A percentile compares a stretch with the other conserved stretches of the same genome.
Conservation (phyloP, 2,329 filamentous ascomycete species). For the Scleromitrula shiraiana region DNA sequence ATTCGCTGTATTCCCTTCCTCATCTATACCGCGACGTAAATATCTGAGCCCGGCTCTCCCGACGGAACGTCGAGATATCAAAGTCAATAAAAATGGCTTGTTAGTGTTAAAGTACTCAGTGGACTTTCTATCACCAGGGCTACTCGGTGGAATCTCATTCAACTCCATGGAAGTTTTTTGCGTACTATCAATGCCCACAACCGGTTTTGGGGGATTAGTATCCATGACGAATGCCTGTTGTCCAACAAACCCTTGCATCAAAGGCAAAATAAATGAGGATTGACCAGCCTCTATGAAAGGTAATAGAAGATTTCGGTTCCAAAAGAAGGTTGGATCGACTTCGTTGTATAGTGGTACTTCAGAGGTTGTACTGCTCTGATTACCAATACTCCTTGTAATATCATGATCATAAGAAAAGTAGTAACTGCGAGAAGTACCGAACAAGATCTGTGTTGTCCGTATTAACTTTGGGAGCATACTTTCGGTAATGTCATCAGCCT, state of each 20-base stretch:
- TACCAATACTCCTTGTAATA: slow-evolving; percentile 60
- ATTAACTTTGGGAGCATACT: slow-evolving; percentile 73
- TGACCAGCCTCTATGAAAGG: slow-evolving; percentile 70
- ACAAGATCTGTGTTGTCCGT: slow-evolving; percentile 74
- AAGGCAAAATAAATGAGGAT: slow-evolving; percentile 63
- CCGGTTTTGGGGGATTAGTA: slow-evolving; percentile 37
- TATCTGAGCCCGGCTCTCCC: slow-evolving; percentile 86
- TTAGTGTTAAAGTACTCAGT: slow-evolving; percentile 12
- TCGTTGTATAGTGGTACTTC: slow-evolving; percentile 59
- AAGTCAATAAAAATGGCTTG: slow-evolving; percentile 54
- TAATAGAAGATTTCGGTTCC: slow-evolving; percentile 71
- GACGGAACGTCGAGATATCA: slow-evolving; percentile 83
- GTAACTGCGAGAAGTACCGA: slow-evolving; percentile 75
- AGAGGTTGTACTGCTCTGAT: slow-evolving; percentile 33
- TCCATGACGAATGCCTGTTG: slow-evolving; percentile 75
- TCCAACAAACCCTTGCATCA: slow-evolving; percentile 93
- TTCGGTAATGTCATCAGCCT: slow-evolving; percentile 16
- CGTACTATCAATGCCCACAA: slow-evolving; percentile 42
- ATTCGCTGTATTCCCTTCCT: slow-evolving; percentile 83
- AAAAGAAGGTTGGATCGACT: slow-evolving; percentile 78
- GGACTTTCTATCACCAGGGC: slow-evolving; percentile 11
- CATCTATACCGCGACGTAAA: slow-evolving; percentile 80
- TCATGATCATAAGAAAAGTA: slow-evolving; percentile 95
- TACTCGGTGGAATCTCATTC: slow-evolving; percentile 30
- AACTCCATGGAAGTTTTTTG: slow-evolving; percentile 36